Percentiles rank a stretch among this genome's conserved stretches.
Evolutionary conservation across 129 eudicot genomes (phyloP).

Genomic region (Pulicaria dysenterica): DNA sequence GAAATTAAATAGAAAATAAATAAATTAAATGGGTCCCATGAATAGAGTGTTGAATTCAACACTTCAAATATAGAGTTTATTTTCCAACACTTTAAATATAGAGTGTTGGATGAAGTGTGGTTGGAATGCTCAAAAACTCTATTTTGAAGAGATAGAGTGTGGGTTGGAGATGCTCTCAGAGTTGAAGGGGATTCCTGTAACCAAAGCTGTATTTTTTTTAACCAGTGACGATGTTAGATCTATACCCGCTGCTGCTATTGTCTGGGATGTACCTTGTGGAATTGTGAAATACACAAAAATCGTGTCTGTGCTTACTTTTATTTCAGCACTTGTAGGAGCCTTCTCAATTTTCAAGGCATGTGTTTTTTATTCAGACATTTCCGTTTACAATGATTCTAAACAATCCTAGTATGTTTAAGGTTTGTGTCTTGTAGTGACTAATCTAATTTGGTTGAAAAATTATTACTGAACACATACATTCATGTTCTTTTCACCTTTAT

Average conservation of each 20-base stretch:
- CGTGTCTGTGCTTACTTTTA: conserved; percentile 70
- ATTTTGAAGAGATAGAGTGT: too few relatives aligned
- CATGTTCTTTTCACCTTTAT: conserved; percentile 1
- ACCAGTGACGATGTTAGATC: conserved; percentile 20
- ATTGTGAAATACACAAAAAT: conserved; percentile 52
- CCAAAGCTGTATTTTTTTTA: conserved; percentile 43
- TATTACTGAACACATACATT: too few relatives aligned
- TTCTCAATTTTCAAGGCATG: conserved; percentile 54
- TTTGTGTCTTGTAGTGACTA: conserved; percentile 11
- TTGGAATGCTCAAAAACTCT: too few relatives aligned
- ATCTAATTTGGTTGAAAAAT: conserved; percentile 2
- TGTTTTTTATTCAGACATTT: conserved; percentile 36
- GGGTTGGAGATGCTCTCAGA: too few relatives aligned
- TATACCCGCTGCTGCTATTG: conserved; percentile 19
- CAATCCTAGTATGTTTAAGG: conserved; percentile 39
- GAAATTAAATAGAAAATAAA: too few relatives aligned
- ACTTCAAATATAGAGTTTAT: too few relatives aligned
- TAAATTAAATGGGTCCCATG: too few relatives aligned
- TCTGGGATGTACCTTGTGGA: conserved; percentile 90
- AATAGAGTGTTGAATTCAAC: too few relatives aligned
- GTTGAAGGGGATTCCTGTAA: conserved; percentile 30
- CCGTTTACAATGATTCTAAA: conserved; percentile 27
- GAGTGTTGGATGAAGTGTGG: too few relatives aligned
- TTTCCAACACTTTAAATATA: too few relatives aligned
- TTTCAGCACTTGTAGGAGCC: conserved; percentile 68